Conservation (phyloP, 2,329 filamentous ascomycete genomes). For the Boeremia lycopersici region DNA sequence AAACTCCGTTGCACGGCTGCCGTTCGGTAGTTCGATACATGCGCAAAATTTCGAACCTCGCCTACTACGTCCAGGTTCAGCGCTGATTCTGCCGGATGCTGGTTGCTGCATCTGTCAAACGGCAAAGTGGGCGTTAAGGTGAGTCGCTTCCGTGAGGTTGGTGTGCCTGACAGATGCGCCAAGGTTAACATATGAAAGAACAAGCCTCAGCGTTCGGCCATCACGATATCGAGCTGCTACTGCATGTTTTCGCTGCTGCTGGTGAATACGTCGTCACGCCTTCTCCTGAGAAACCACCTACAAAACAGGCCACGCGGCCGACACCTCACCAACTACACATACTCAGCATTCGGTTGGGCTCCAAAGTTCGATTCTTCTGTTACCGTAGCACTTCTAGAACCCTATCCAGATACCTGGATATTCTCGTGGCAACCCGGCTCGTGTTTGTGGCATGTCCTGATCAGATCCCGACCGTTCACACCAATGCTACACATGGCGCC, state of each 20-base stretch:
- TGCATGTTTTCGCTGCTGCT: background rate
- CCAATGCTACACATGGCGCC: conserved; percentile 1
- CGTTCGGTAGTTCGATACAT: conserved; percentile 7
- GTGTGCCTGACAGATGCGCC: background rate
- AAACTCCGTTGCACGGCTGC: conserved; percentile 6
- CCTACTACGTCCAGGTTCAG: background rate
- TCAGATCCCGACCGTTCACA: background rate
- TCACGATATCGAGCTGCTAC: background rate
- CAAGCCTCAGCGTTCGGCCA: background rate
- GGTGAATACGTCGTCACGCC: background rate
- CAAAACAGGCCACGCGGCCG: background rate
- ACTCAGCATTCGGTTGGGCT: background rate
- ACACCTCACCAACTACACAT: background rate
- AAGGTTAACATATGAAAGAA: background rate
- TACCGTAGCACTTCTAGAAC: conserved; percentile 8
- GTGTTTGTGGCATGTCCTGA: background rate
- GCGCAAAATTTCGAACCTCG: conserved; percentile 7
- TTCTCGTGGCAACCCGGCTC: conserved; percentile 16
- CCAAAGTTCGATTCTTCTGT: conserved; percentile 10
- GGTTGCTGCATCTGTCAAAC: conserved; percentile 1
- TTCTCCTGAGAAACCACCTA: background rate
- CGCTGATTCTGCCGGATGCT: background rate
- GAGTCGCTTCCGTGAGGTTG: background rate
- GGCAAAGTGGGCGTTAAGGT: background rate
- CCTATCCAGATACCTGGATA: conserved; percentile 1